These are phyloP conservation scores for Choanephora cucurbitarum DNA, from an alignment of 371 early-diverging fungal genomes.

Conservation along the genomic window DNA sequence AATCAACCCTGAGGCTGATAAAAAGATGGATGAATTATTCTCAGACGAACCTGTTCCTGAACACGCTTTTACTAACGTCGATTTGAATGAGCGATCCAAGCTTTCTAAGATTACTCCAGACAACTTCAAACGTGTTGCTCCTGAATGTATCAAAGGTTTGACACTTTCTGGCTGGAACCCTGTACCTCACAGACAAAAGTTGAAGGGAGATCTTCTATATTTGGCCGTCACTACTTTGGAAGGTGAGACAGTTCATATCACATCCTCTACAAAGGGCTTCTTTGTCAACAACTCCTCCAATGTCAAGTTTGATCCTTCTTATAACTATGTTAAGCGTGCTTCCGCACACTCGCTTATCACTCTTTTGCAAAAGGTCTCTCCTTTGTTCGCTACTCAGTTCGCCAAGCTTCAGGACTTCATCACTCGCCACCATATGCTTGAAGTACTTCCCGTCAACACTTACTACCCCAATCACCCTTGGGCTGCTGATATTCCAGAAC, in stretches of 20 bases:
- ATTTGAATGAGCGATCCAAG: slow-evolving; percentile 49
- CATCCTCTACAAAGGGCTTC: slow-evolving; percentile 85
- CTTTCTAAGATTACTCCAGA: slow-evolving; percentile 62
- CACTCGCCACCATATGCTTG: slow-evolving; percentile 77
- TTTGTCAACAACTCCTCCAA: slow-evolving; percentile 81
- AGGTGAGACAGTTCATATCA: slow-evolving; percentile 79
- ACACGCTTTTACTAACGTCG: slow-evolving; percentile 61
- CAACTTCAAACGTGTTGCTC: slow-evolving; percentile 54
- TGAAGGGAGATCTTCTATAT: slow-evolving; percentile 87
- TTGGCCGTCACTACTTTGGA: slow-evolving; percentile 83
- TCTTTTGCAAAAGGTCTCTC: slow-evolving; percentile 69
- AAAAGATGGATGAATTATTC: slow-evolving; percentile 45
- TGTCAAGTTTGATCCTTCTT: slow-evolving; percentile 74
- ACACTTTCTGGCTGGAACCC: slow-evolving; percentile 92
- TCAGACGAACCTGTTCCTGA: slow-evolving; percentile 48
- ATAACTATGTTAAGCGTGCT: slow-evolving; percentile 41
- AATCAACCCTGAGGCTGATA: slow-evolving; percentile 37
- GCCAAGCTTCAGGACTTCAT: slow-evolving; percentile 67
- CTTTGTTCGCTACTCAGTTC: slow-evolving; percentile 71
- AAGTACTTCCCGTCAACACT: slow-evolving; percentile 71
- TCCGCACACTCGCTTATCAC: slow-evolving; percentile 72
- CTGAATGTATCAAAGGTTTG: slow-evolving; percentile 76
- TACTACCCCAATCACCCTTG: slow-evolving; percentile 80
- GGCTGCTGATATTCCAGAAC: slow-evolving; percentile 66
- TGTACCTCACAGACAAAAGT: slow-evolving; percentile 74